Conservation (phyloP, 1,284 basidiomycete genomes). For the Heterobasidion annosum region DNA sequence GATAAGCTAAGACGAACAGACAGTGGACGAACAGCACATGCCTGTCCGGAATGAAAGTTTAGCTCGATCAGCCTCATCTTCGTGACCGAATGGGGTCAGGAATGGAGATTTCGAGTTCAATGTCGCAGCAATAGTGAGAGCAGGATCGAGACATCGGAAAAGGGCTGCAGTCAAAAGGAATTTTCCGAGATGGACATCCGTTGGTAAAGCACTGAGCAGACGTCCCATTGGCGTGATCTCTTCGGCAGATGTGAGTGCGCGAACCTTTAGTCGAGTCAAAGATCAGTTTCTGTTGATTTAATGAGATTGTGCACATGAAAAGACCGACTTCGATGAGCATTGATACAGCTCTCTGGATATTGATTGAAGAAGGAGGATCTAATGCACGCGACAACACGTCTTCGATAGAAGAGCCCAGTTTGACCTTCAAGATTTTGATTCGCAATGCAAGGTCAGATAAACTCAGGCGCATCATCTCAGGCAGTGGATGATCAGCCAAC, state of each 20-base stretch:
- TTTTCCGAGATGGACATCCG: conserved; percentile 95
- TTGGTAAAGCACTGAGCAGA: conserved; percentile 86
- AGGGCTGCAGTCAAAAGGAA: conserved; percentile 83
- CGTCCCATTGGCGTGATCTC: conserved; percentile 96
- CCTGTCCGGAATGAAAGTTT: conserved; percentile 77
- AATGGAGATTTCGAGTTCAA: conserved; percentile 94
- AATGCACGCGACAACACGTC: conserved; percentile 84
- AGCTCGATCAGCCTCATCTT: conserved; percentile 81
- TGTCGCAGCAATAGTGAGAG: conserved; percentile 90
- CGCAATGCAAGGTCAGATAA: conserved; percentile 91
- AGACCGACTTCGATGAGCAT: conserved; percentile 78
- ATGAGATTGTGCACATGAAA: background rate
- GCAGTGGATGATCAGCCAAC: conserved; percentile 89
- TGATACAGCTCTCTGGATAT: conserved; percentile 88
- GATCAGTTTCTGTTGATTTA: background rate
- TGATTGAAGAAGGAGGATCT: conserved; percentile 83
- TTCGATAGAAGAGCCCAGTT: conserved; percentile 83
- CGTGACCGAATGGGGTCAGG: conserved; percentile 81
- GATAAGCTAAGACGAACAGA: background rate
- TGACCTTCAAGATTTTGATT: conserved; percentile 95
- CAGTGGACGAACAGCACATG: conserved; percentile 22
- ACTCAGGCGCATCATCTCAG: conserved; percentile 94
- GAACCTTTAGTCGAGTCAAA: conserved; percentile 40
- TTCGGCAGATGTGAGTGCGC: conserved; percentile 78
- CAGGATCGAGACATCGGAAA: conserved; percentile 90